Conservation (phyloP, 2,329 filamentous ascomycete genomes). For the Fusarium sp. region DNA sequence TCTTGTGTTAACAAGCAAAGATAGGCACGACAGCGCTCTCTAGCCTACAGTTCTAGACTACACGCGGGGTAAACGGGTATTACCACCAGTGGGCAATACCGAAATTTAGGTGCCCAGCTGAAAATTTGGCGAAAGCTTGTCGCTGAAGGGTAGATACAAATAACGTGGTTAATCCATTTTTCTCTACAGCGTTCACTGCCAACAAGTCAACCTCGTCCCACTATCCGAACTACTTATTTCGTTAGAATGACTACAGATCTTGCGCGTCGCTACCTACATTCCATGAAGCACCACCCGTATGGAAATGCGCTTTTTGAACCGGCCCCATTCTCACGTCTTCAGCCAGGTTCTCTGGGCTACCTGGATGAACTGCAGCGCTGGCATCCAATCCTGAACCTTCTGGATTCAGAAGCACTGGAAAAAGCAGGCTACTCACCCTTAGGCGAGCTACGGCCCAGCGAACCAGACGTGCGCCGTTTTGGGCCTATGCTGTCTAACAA, state of each 20-base stretch:
- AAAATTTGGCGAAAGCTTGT: too few species aligned
- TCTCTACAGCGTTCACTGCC: too few species aligned
- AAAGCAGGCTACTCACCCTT: background rate
- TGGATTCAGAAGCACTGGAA: background rate
- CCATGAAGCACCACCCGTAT: background rate
- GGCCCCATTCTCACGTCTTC: background rate
- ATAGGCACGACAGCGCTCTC: too few species aligned
- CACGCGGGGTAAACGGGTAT: too few species aligned
- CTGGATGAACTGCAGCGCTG: background rate
- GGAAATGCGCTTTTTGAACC: background rate
- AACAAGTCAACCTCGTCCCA: too few species aligned
- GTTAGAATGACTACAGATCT: background rate
- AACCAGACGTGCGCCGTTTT: background rate
- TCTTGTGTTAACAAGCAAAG: too few species aligned
- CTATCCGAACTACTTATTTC: background rate
- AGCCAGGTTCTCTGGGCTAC: background rate
- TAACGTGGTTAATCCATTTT: too few species aligned
- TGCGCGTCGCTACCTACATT: background rate
- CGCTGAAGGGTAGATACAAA: too few species aligned
- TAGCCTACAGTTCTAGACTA: too few species aligned
- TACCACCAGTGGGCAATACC: too few species aligned
- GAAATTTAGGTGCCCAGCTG: too few species aligned
- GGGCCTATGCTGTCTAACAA: background rate
- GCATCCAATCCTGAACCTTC: background rate
- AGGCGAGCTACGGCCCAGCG: background rate